Percentiles rank a stretch among this genome's conserved stretches.
Conservation (phyloP, 2,329 filamentous ascomycete genomes). For the Ophiocordyceps unilateralis region DNA sequence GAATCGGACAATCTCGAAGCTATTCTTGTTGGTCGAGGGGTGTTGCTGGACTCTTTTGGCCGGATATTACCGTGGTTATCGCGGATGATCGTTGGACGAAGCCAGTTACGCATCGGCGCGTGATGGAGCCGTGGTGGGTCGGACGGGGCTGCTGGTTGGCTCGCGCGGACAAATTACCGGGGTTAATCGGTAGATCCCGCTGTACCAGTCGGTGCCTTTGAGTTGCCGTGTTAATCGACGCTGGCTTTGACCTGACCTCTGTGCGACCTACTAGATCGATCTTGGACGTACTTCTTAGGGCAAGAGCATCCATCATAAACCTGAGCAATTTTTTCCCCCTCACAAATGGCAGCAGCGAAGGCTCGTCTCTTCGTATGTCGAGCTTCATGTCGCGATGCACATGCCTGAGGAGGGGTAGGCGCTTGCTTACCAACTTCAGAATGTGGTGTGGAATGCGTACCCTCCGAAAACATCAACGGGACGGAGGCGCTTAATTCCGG, state of each 20-base stretch:
- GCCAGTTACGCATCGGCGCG: background rate
- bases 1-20: background rate
- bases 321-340: too few species aligned
- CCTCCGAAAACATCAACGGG: background rate
- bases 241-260: too few species aligned
- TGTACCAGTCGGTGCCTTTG: too few species aligned
- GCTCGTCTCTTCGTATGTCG: too few species aligned
- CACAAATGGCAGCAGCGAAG: too few species aligned
- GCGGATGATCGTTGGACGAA: background rate
- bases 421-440: background rate
- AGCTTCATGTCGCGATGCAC: background rate
- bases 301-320: too few species aligned
- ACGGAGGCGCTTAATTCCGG: background rate
- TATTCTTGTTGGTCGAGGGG: background rate
- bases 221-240: too few species aligned
- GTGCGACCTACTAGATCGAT: too few species aligned
- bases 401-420: too few species aligned
- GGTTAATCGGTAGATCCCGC: too few species aligned
- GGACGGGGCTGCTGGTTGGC: background rate
- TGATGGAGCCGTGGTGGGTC: background rate
- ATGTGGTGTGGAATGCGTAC: background rate
- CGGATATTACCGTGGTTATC: background rate
- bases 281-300: too few species aligned
- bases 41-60: background rate
- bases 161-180: background rate